Base-by-base conservation (phyloP, 441 rosid species). In the Euphorbia corollata region DNA sequence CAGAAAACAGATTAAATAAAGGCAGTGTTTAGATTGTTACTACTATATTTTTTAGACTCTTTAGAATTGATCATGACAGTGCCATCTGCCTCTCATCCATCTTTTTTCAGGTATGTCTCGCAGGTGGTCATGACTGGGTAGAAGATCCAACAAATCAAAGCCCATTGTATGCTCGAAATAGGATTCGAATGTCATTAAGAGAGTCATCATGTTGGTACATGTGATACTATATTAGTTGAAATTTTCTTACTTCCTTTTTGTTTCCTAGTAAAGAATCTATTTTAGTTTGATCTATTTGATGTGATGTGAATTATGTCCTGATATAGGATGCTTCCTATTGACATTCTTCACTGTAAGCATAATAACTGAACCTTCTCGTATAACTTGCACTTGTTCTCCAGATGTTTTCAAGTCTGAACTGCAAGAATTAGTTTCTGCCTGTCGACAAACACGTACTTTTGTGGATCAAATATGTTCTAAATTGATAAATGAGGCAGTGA, bases 61-160 rank as follows among this genome's bases (percentile, higher is more conserved):
- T 68, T 45, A 24, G 59, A 55, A n/a, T 34, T 64, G 3, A 58
- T 59, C 13, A 51, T 41, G n/a, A 11, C 61, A 60, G 23, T 53
- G 34, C 63, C 55, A 11, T 60, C 50, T 19, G 39, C 48, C 50
- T 19, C 30, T 48, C 34, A 6, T 19, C 12, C 32, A n/a, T 51
- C 6, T n/a, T 73, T 38, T 59, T 73, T 50, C 82, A 94, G 99
- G 78, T 91, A 79, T 94, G 99, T 75, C 80, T 72, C 70, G 80
- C 77, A 57, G 75, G 71, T 61, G 66, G 72, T 57, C 79, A 58
- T 68, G 83, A 83, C 22, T 94, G 96, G 97, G 94, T 91, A 73
- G 97, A 91, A 61, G 97, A 94, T 83, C 97, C 97, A 47, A 84
- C 99, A 51, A 94, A 91, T 79, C 79, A 58, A 75, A 91, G 79